Percentiles rank a stretch among this genome's conserved stretches.
These are phyloP conservation scores for Boletus vermiculosoides DNA, from an alignment of 768 basidiomycete genomes.

Conservation along the genomic window DNA sequence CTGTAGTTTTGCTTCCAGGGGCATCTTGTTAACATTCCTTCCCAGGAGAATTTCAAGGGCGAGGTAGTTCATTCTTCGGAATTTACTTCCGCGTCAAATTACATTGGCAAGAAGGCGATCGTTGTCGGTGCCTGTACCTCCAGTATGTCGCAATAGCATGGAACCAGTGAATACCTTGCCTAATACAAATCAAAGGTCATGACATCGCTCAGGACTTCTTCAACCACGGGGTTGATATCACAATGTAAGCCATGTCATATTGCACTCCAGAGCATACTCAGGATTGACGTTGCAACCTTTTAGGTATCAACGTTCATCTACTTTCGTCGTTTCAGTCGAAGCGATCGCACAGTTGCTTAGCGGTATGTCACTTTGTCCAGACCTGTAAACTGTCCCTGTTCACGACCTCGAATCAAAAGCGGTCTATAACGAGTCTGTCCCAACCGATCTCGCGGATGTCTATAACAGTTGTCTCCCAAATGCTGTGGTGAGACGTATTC, in stretches of 20 bases:
- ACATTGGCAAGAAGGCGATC: conserved; percentile 61
- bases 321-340: conserved; percentile 16
- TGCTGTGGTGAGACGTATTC: conserved; percentile 15
- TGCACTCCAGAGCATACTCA: background rate
- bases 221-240: conserved; percentile 30
- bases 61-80: conserved; percentile 49
- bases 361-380: conserved; percentile 6
- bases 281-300: background rate
- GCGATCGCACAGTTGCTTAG: conserved; percentile 7
- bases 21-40: background rate
- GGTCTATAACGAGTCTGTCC: conserved; percentile 19
- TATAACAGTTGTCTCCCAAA: conserved; percentile 17
- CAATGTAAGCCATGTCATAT: conserved; percentile 18
- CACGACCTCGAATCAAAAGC: conserved; percentile 1
- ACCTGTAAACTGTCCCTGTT: background rate
- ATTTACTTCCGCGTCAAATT: conserved; percentile 47
- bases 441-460: conserved; percentile 23
- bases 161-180: background rate
- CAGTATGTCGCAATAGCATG: conserved; percentile 30
- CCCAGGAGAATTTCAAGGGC: conserved; percentile 53
- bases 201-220: conserved; percentile 40
- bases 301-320: conserved; percentile 29
- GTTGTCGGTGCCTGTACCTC: conserved; percentile 71
- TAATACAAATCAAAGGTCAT: conserved; percentile 26
- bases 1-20: background rate